Percentiles rank a stretch among this genome's conserved stretches.
Evolutionary conservation across 2,329 filamentous ascomycete genomes (phyloP).

Genomic region (Apiospora hydei): DNA sequence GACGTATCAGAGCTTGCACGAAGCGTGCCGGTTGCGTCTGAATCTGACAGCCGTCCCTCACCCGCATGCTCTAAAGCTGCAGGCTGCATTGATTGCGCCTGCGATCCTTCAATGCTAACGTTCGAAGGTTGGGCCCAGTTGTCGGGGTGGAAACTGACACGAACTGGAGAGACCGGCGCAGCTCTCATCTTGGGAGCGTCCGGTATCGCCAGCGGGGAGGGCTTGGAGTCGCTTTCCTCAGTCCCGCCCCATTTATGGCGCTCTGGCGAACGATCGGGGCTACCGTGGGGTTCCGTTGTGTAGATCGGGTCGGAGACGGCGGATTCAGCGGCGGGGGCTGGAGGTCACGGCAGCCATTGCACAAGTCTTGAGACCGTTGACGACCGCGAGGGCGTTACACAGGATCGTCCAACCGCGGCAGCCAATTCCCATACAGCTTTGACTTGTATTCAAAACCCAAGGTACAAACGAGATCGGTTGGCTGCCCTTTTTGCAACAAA

Average conservation of each 20-base stretch:
- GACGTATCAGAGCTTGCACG: background rate
- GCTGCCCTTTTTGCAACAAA: background rate
- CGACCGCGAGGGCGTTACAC: conserved; percentile 12
- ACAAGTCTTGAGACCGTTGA: conserved; percentile 17
- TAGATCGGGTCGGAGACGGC: conserved; percentile 37
- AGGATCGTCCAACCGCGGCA: background rate
- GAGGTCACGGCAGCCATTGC: conserved; percentile 42
- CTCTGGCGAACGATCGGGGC: conserved; percentile 42
- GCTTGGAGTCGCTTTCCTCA: conserved; percentile 36
- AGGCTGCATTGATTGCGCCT: background rate
- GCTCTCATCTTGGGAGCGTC: conserved; percentile 56
- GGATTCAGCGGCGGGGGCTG: conserved; percentile 38
- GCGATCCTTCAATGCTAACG: conserved; percentile 12
- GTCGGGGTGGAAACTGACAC: conserved; percentile 60
- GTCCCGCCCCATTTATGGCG: conserved; percentile 44
- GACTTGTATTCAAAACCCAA: conserved; percentile 14
- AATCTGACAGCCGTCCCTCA: background rate
- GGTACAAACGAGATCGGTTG: background rate
- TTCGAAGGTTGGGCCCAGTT: conserved; percentile 36
- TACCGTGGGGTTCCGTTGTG: conserved; percentile 37
- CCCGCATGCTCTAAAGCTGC: background rate
- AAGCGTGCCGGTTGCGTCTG: background rate
- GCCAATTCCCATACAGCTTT: background rate
- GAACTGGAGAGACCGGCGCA: conserved; percentile 63
- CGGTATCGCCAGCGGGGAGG: conserved; percentile 37